Base-by-base conservation (phyloP, 352 stramenopile species). In the Globisporangium radiosum region DNA sequence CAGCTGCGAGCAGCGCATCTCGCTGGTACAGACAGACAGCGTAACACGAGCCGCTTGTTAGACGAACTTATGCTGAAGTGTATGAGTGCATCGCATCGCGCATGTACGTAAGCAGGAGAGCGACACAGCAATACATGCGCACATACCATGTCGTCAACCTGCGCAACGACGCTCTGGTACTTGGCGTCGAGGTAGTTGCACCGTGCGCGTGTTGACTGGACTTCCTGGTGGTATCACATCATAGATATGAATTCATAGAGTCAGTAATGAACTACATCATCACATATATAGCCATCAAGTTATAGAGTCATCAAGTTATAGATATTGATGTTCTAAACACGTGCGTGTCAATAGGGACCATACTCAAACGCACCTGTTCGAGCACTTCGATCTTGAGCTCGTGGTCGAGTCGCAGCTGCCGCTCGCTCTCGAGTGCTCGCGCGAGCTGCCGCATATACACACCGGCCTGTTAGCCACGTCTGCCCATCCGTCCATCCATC, bases 161-260 rank as follows among this genome's bases (percentile, higher is more conserved):
- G 71, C 13, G 54, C 58, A 33, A 39, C 33, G 38, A 79, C 62
- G 15, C 43, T 67, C 43, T 72, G 63, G 51, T 73, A 79, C 48
- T 76, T 76, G n/a, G 64, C 65, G 33, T 76, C 71, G 3, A 79
- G 38, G 49, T 76, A 73, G 7, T 80, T 77, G 64, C 61, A 77
- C 36, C 70, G 76, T 1, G 62, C 61, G 33, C 72, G 66, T 4
- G 66, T 73, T 3, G 69, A 77, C 7, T 66, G 67, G 3, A 77
- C 62, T 54, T 80, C 69, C 70, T 79, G 61, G 54, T 80, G 66
- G 66, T 79, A 59, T 36, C 49, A 44, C 25, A 25, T 25, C 25
- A 2, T 25, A 25, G 25, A 25, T 25, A 25, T 25, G 25, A 25
- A 25, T 25, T 25, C 25, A 25, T 25, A 25, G 25, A 25, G 25